Conservation (phyloP, 2,329 filamentous ascomycete species). For the Aspergillus pseudotamarii region DNA sequence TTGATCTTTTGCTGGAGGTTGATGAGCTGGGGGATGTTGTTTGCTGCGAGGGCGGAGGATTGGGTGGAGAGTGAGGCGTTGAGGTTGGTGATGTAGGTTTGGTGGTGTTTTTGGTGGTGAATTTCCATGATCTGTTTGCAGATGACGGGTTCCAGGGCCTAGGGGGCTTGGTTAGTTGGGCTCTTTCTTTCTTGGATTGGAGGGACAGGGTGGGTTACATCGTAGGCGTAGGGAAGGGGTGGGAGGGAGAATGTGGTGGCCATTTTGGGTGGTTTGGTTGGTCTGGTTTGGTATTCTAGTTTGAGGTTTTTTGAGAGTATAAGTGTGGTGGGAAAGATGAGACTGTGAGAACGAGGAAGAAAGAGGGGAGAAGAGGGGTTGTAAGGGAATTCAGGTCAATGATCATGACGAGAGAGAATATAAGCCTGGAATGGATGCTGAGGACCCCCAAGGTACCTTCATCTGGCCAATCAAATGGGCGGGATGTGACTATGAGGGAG, state of each 20-base stretch:
- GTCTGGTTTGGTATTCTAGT: neutral
- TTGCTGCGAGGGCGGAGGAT: conserved; percentile 56
- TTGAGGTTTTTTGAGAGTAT: neutral
- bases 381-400: neutral
- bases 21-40: conserved; percentile 67
- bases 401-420: neutral
- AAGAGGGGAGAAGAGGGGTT: neutral
- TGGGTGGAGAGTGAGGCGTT: conserved; percentile 75
- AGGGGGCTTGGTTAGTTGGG: conserved; percentile 57
- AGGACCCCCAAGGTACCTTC: conserved; percentile 9
- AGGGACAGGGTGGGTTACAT: conserved; percentile 53
- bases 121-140: conserved; percentile 92
- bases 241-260: conserved; percentile 61
- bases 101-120: conserved; percentile 90
- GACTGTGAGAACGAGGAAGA: neutral
- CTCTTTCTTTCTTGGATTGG: neutral
- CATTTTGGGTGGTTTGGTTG: conserved; percentile 22
- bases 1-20: conserved; percentile 71
- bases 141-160: conserved; percentile 78
- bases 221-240: conserved; percentile 67
- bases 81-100: conserved; percentile 87
- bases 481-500: neutral
- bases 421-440: neutral
- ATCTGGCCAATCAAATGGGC: conserved; percentile 4
- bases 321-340: neutral